A percentile compares a stretch with the other conserved stretches of the same genome.
Evolutionary conservation across 1,139 yeast species (phyloP).

Genomic region (Hemisphaericaspora subhashii): DNA sequence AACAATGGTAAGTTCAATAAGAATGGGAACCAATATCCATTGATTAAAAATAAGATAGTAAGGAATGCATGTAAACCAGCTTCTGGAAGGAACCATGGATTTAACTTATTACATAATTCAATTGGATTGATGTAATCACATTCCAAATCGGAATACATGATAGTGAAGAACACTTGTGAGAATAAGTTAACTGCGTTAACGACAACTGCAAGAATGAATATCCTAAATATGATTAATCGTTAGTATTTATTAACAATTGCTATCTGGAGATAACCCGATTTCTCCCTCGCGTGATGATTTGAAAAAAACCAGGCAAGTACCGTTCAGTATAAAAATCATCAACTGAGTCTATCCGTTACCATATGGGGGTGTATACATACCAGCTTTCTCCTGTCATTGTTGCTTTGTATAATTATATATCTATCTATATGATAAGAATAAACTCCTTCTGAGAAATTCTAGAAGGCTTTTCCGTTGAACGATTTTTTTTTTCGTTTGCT

Average conservation of each 20-base stretch:
- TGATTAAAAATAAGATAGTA: conserved; percentile 70
- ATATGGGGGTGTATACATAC: conserved; percentile 28
- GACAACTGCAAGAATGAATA: conserved; percentile 82
- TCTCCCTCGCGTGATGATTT: too few relatives aligned
- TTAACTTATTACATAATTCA: conserved; percentile 90
- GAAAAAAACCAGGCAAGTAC: not conserved
- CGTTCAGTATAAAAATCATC: not conserved
- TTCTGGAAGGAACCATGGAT: conserved; percentile 89
- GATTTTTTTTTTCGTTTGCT: not conserved
- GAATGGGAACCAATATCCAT: conserved; percentile 93
- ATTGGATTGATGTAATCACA: conserved; percentile 96
- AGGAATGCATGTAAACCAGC: conserved; percentile 80
- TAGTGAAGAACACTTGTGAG: conserved; percentile 88
- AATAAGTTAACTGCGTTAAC: conserved; percentile 85
- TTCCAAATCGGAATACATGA: conserved; percentile 90
- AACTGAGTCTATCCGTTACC: not conserved
- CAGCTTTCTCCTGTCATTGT: conserved; percentile 32
- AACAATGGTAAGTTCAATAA: conserved; percentile 82
- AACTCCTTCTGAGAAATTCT: not conserved
- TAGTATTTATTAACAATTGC: not conserved
- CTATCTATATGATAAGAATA: too few relatives aligned
- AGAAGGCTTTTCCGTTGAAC: not conserved
- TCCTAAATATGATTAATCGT: conserved; percentile 32
- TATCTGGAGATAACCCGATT: too few relatives aligned
- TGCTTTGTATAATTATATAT: conserved; percentile 7